phyloP scores from a whole-genome alignment of 257 asterid species.

The Rauvolfia tetraphylla region DNA sequence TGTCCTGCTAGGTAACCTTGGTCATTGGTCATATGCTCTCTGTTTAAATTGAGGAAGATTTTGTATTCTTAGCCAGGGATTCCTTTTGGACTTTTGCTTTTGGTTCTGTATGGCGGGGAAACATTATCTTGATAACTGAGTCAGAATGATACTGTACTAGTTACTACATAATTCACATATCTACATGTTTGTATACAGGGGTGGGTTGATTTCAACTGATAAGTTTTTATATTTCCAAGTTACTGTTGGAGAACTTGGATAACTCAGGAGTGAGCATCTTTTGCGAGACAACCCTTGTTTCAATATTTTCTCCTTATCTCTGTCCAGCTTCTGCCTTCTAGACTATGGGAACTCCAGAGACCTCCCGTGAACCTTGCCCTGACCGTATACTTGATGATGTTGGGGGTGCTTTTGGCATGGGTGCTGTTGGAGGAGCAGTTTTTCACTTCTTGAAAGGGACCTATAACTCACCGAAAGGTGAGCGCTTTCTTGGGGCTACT shows the following conservation, averaged over 20 bases:
- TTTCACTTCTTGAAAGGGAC: conserved; percentile 81
- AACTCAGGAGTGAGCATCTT: background rate
- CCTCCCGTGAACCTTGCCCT: conserved; percentile 88
- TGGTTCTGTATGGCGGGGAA: background rate
- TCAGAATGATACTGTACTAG: background rate
- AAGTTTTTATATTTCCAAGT: background rate
- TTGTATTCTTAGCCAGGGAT: background rate
- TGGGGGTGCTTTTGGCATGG: conserved; percentile 93
- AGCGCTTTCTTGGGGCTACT: conserved; percentile 68
- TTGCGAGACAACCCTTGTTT: background rate
- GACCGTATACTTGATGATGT: conserved; percentile 80
- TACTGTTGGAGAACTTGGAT: background rate
- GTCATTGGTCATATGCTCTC: too few species aligned
- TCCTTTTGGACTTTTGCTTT: background rate
- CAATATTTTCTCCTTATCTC: background rate
- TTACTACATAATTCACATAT: background rate
- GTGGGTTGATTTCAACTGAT: conserved; percentile 9
- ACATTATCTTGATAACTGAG: background rate
- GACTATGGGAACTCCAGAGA: conserved; percentile 82
- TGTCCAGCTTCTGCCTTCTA: background rate
- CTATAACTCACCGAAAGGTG: conserved; percentile 80
- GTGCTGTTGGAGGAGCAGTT: conserved; percentile 81
- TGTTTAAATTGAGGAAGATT: background rate
- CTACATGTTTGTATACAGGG: conserved; percentile 1
- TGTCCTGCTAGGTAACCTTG: too few species aligned